Percentiles rank a stretch among this genome's conserved stretches.
Conservation (phyloP, 176 grass and related monocot genomes). For the Typha latifolia region DNA sequence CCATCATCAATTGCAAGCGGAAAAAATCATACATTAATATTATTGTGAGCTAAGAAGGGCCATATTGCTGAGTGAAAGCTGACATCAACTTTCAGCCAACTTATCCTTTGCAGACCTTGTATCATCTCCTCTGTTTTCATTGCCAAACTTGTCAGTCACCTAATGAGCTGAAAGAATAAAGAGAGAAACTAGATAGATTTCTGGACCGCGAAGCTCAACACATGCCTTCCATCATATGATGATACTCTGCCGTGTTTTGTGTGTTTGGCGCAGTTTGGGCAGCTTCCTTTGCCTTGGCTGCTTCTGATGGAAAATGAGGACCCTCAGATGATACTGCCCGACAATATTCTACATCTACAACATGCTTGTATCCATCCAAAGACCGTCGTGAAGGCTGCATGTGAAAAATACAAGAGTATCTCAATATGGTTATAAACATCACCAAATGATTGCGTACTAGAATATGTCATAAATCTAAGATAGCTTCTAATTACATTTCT, state of each 20-base stretch:
- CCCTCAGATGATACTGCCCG: constrained; percentile 32
- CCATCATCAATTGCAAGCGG: background rate
- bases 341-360: constrained; percentile 66
- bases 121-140: constrained; percentile 75
- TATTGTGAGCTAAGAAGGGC: constrained; percentile 88
- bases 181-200: background rate
- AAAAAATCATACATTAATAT: constrained; percentile 53
- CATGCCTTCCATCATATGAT: constrained; percentile 71
- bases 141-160: constrained; percentile 2
- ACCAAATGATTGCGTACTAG: background rate
- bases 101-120: constrained; percentile 64
- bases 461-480: background rate
- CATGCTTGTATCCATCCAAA: constrained; percentile 62
- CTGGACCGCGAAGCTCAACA: background rate
- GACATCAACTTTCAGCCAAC: constrained; percentile 93
- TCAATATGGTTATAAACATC: background rate
- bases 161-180: background rate
- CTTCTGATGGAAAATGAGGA: constrained; percentile 61
- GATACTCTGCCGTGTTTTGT: constrained; percentile 55
- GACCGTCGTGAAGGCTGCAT: constrained; percentile 45
- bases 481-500: background rate
- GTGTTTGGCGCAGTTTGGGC: constrained; percentile 42
- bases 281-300: constrained; percentile 56
- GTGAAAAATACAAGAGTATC: background rate
- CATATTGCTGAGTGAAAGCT: constrained; percentile 55